Percentiles rank a stretch among this genome's conserved stretches.
Evolutionary conservation across 257 asterid species (phyloP).

Genomic region (Nicotiana otophora): DNA sequence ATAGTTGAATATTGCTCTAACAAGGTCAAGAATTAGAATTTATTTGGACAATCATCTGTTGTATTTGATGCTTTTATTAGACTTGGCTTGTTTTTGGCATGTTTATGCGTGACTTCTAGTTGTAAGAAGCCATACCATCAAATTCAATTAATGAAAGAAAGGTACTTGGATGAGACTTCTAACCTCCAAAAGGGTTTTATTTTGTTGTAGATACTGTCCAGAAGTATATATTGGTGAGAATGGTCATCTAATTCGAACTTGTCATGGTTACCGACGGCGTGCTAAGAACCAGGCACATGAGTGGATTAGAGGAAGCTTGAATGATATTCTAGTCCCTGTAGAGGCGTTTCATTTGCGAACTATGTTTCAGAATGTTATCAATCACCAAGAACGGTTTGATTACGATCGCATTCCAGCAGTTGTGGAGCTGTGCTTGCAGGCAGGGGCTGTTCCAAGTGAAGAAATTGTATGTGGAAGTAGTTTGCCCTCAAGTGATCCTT

Average conservation of each 20-base stretch:
- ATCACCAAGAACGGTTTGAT: constrained; percentile 70
- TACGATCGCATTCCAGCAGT: constrained; percentile 71
- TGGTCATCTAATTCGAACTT: constrained; percentile 76
- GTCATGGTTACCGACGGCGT: constrained; percentile 58
- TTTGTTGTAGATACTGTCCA: constrained; percentile 57
- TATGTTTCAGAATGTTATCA: constrained; percentile 52
- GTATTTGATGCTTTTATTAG: not conserved
- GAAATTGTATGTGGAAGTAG: constrained; percentile 12
- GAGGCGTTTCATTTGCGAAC: constrained; percentile 63
- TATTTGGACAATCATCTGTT: not conserved
- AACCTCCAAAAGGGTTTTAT: not conserved
- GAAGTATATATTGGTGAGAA: constrained; percentile 74
- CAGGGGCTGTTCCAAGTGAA: constrained; percentile 47
- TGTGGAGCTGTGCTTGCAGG: constrained; percentile 80
- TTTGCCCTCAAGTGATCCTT: constrained; percentile 5
- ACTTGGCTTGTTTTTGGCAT: not conserved
- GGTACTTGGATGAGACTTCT: not conserved
- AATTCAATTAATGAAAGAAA: not conserved
- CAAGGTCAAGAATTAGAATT: not conserved
- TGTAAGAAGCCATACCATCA: not conserved
- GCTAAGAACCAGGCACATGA: constrained; percentile 53
- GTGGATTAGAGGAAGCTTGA: constrained; percentile 56
- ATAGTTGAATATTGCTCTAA: not conserved
- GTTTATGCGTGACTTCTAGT: not conserved
- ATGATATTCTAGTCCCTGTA: constrained; percentile 58